Evolutionary conservation across 768 basidiomycete species (phyloP).

Genomic region (Naganishia antarctica): DNA sequence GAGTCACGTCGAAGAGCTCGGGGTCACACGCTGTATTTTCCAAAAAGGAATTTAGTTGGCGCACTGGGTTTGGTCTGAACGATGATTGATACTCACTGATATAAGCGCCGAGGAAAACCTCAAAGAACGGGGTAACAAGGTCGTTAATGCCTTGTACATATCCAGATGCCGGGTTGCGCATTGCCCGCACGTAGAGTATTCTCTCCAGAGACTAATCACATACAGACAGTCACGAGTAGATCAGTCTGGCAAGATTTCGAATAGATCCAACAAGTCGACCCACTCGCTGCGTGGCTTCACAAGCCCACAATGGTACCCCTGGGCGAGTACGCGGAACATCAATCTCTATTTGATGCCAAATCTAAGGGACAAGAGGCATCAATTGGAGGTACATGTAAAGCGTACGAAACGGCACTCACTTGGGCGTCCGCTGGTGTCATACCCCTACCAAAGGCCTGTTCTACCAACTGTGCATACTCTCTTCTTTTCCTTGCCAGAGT

Average conservation of each 20-base stretch:
- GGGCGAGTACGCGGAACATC: slow-evolving; percentile 94
- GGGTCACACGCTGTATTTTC: slow-evolving; percentile 71
- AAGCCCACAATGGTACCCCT: slow-evolving; percentile 86
- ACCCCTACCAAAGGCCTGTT: slow-evolving; percentile 81
- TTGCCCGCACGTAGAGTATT: slow-evolving; percentile 97
- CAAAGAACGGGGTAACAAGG: slow-evolving; percentile 93
- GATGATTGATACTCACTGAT: slow-evolving; percentile 60
- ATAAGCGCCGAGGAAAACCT: slow-evolving; percentile 91
- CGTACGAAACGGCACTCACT: no score
- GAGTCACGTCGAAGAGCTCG: slow-evolving; percentile 73
- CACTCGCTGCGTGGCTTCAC: slow-evolving; percentile 80
- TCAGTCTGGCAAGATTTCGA: not conserved
- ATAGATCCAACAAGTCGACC: slow-evolving; percentile 35
- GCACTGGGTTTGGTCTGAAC: not conserved
- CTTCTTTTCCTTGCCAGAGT: slow-evolving; percentile 83
- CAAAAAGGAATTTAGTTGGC: not conserved
- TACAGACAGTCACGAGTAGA: no score
- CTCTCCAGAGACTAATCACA: slow-evolving; percentile 75
- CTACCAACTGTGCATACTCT: slow-evolving; percentile 84
- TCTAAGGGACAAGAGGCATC: slow-evolving; percentile 52
- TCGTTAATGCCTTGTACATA: slow-evolving; percentile 99
- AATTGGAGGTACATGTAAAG: no score
- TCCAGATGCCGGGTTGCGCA: slow-evolving; percentile 94
- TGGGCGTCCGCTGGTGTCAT: slow-evolving; percentile 79
- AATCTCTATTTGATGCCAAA: slow-evolving; percentile 99